A percentile compares a stretch with the other conserved stretches of the same genome.
phyloP scores from a whole-genome alignment of 805 yeast genomes.

The Candida coquimbonensis region DNA sequence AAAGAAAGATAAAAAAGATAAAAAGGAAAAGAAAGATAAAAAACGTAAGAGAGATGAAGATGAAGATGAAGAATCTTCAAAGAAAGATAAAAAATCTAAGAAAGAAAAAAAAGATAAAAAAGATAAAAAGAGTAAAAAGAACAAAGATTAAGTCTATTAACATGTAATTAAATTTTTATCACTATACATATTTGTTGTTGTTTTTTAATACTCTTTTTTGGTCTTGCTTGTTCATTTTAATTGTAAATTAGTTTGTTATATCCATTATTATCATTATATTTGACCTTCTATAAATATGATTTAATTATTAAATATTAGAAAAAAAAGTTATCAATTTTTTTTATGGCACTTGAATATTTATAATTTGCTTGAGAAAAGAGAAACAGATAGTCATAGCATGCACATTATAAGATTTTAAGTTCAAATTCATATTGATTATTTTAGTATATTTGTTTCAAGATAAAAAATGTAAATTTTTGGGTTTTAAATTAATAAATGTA shows the following conservation, averaged over 20 bases:
- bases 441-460: no score
- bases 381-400: neutral
- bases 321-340: neutral
- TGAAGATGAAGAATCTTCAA: conserved; percentile 3
- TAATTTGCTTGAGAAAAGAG: no score
- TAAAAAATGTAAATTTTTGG: no score
- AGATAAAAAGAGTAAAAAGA: conserved; percentile 6
- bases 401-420: neutral
- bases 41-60: conserved; percentile 17
- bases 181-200: neutral
- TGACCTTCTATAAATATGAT: neutral
- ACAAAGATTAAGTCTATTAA: conserved; percentile 1
- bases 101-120: conserved; percentile 6
- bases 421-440: no score
- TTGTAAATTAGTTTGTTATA: conserved; percentile 7
- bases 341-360: neutral
- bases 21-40: conserved; percentile 18
- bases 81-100: conserved; percentile 2
- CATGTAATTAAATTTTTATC: neutral
- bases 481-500: no score
- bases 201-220: neutral
- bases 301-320: no score
- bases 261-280: neutral
- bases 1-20: conserved; percentile 23
- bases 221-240: neutral